phyloP scores from a whole-genome alignment of 2,329 filamentous ascomycete species.

The Nemania diffusa region DNA sequence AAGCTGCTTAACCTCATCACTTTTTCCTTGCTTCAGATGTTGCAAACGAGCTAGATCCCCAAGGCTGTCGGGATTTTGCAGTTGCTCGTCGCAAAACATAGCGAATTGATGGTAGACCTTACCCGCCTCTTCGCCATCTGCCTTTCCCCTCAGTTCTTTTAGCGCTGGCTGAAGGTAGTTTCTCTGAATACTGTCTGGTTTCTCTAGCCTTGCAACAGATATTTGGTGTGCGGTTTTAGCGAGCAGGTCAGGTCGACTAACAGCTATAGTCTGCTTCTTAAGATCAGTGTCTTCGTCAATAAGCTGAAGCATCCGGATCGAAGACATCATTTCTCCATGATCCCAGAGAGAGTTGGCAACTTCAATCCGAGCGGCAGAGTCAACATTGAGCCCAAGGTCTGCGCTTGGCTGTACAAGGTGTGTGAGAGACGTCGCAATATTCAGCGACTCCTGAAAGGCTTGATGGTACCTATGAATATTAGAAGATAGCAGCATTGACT shows the following conservation, averaged over 20 bases:
- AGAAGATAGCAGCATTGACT: conserved; percentile 80
- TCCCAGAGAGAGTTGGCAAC: conserved; percentile 93
- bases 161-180: conserved; percentile 88
- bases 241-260: conserved; percentile 81
- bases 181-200: conserved; percentile 88
- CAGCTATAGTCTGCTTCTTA: conserved; percentile 74
- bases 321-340: conserved; percentile 87
- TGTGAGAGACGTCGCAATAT: conserved; percentile 84
- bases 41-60: conserved; percentile 86
- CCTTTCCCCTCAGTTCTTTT: conserved; percentile 77
- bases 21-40: conserved; percentile 81
- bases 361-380: conserved; percentile 81
- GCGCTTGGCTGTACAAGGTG: conserved; percentile 77
- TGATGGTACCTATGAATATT: conserved; percentile 81
- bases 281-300: conserved; percentile 71
- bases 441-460: conserved; percentile 85
- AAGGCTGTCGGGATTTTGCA: conserved; percentile 84
- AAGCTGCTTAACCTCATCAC: conserved; percentile 80
- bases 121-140: conserved; percentile 77
- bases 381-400: conserved; percentile 77
- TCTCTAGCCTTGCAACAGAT: conserved; percentile 89
- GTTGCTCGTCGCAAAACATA: conserved; percentile 91
- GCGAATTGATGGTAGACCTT: conserved; percentile 96
- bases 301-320: conserved; percentile 86
- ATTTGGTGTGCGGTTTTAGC: conserved; percentile 90